Conservation (phyloP, 306 rosid genomes). For the Cyamopsis tetragonoloba region DNA sequence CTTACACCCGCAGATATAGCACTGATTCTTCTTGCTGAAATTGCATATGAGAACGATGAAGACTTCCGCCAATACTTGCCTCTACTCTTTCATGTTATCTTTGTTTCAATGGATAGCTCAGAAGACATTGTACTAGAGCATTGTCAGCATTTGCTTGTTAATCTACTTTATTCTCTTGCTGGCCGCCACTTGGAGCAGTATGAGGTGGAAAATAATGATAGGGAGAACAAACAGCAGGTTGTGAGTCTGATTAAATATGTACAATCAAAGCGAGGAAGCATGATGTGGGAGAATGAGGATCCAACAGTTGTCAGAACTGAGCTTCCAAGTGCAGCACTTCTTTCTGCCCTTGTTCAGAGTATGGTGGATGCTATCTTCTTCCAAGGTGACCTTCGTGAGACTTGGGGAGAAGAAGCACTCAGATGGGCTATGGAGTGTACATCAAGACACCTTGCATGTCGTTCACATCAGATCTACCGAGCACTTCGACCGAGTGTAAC, state of each 20-base stretch:
- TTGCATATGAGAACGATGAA: conserved; percentile 98
- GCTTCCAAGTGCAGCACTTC: conserved; percentile 98
- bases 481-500: conserved; percentile 97
- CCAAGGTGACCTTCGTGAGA: conserved; percentile 98
- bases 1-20: conserved; percentile 98
- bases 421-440: conserved; percentile 99
- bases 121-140: conserved; percentile 98
- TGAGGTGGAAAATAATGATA: conserved; percentile 94
- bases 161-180: conserved; percentile 91
- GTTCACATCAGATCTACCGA: conserved; percentile 97
- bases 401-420: conserved; percentile 98
- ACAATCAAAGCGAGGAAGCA: conserved; percentile 97
- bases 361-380: conserved; percentile 99
- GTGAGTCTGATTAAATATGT: conserved; percentile 97
- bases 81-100: conserved; percentile 89
- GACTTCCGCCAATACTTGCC: conserved; percentile 99
- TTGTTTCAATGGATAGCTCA: conserved; percentile 99
- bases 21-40: conserved; percentile 92
- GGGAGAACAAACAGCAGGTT: conserved; percentile 99
- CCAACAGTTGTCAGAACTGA: conserved; percentile 91
- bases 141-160: conserved; percentile 98
- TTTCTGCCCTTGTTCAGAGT: conserved; percentile 97
- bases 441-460: conserved; percentile 94
- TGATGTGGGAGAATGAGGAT: conserved; percentile 99
- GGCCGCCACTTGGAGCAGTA: conserved; percentile 98